Percentiles rank a stretch among this genome's conserved stretches.
Conservation (phyloP, 306 rosid genomes). For the cucumber (Cucumis sativus) region DNA sequence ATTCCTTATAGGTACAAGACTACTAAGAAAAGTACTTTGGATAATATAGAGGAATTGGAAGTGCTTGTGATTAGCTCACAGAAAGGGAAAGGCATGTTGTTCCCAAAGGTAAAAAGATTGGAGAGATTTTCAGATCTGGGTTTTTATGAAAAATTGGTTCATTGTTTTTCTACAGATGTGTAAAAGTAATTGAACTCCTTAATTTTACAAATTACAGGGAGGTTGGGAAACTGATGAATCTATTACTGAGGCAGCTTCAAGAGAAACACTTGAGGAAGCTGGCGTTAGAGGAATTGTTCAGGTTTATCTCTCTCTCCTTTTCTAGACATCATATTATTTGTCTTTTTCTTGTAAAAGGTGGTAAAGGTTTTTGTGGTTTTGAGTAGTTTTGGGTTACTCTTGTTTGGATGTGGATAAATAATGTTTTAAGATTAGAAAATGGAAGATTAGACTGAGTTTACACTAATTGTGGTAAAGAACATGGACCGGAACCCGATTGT, state of each 20-base stretch:
- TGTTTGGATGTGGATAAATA: background rate
- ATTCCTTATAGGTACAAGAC: slow-evolving; percentile 69
- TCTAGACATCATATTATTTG: background rate
- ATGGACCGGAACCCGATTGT: background rate
- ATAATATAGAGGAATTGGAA: slow-evolving; percentile 40
- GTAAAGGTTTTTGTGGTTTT: background rate
- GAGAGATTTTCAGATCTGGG: background rate
- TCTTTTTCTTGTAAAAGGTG: background rate
- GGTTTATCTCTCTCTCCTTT: slow-evolving; percentile 21
- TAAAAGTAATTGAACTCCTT: background rate
- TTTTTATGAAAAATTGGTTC: background rate
- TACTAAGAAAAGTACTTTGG: slow-evolving; percentile 17
- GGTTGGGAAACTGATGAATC: slow-evolving; percentile 93
- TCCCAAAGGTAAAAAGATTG: slow-evolving; percentile 68
- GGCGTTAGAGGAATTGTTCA: slow-evolving; percentile 70
- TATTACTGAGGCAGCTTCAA: slow-evolving; percentile 66
- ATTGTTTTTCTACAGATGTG: background rate
- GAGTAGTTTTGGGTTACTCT: background rate
- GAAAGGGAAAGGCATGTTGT: slow-evolving; percentile 76
- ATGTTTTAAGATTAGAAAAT: background rate
- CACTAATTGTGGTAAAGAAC: background rate
- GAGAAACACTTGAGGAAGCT: slow-evolving; percentile 90
- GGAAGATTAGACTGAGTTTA: background rate
- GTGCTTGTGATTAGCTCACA: slow-evolving; percentile 80
- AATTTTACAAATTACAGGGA: slow-evolving; percentile 33